phyloP scores from a whole-genome alignment of 1,284 basidiomycete genomes.

The Moesziomyces globuligerus region DNA sequence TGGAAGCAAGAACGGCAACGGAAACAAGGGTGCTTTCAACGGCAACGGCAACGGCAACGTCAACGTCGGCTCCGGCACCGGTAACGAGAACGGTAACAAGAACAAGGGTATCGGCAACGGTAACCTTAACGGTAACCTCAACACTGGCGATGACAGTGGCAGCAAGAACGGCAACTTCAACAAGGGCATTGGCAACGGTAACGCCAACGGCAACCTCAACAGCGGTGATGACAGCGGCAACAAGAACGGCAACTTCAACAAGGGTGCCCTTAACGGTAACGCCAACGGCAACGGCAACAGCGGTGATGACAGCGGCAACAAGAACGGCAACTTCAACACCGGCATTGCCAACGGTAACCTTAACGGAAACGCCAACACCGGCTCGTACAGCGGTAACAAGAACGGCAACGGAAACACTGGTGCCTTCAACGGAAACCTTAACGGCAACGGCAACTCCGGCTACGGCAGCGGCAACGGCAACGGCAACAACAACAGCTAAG shows the following conservation, averaged over 20 bases:
- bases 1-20: background rate
- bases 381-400: background rate
- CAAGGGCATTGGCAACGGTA: slow-evolving; percentile 1
- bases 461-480: slow-evolving; percentile 6
- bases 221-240: slow-evolving; percentile 2
- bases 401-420: slow-evolving; percentile 4
- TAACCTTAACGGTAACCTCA: slow-evolving; percentile 4
- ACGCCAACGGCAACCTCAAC: background rate
- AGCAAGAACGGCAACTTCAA: slow-evolving; percentile 2
- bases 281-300: slow-evolving; percentile 1
- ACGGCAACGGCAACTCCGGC: slow-evolving; percentile 9
- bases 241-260: background rate
- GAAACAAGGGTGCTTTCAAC: too few relatives aligned
- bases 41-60: slow-evolving; percentile 2
- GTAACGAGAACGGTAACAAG: slow-evolving; percentile 1
- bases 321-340: slow-evolving; percentile 1
- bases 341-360: slow-evolving; percentile 2
- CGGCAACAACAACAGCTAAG: background rate
- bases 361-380: slow-evolving; percentile 6
- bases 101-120: slow-evolving; percentile 1
- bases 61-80: background rate
- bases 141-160: background rate
- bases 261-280: slow-evolving; percentile 4
- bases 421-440: slow-evolving; percentile 1
- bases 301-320: slow-evolving; percentile 1